Evolutionary conservation across 305 asterid species (phyloP).

Genomic region (Andrographis paniculata): DNA sequence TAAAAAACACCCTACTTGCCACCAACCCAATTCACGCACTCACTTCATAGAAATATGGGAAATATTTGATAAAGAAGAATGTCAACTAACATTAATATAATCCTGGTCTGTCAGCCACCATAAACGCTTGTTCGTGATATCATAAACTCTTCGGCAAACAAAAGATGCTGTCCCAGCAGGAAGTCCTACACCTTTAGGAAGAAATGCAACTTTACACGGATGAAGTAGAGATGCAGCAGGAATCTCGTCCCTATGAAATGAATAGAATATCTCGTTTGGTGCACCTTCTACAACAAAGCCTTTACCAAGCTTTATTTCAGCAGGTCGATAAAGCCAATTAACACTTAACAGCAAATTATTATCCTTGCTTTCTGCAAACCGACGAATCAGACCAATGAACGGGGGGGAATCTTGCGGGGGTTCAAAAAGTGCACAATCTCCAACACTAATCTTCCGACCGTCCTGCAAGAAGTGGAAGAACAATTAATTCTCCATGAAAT

Average conservation of each 20-base stretch:
- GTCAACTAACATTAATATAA: conserved; percentile 61
- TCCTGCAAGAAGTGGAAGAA: conserved; percentile 41
- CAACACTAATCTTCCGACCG: conserved; percentile 69
- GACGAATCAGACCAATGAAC: conserved; percentile 66
- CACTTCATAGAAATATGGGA: background rate
- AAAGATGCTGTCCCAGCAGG: conserved; percentile 71
- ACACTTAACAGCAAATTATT: conserved; percentile 54
- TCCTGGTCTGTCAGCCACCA: conserved; percentile 94
- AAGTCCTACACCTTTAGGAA: conserved; percentile 82
- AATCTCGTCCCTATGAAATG: conserved; percentile 56
- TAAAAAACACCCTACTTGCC: background rate
- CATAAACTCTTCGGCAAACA: conserved; percentile 83
- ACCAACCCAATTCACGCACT: background rate
- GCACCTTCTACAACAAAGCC: conserved; percentile 57
- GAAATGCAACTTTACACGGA: conserved; percentile 99
- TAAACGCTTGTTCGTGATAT: conserved; percentile 62
- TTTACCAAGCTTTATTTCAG: conserved; percentile 77
- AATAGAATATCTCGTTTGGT: conserved; percentile 60
- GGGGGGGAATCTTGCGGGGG: conserved; percentile 79
- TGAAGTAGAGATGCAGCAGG: conserved; percentile 89
- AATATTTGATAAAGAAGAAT: background rate
- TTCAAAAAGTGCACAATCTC: conserved; percentile 87
- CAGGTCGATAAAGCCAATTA: conserved; percentile 87
- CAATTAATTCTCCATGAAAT: conserved; percentile 1
- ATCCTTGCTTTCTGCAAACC: conserved; percentile 37